Evolutionary conservation across 306 rosid genomes (phyloP), one percentile per base, ranked within the genome.

Genomic region (Prunus campanulata): DNA sequence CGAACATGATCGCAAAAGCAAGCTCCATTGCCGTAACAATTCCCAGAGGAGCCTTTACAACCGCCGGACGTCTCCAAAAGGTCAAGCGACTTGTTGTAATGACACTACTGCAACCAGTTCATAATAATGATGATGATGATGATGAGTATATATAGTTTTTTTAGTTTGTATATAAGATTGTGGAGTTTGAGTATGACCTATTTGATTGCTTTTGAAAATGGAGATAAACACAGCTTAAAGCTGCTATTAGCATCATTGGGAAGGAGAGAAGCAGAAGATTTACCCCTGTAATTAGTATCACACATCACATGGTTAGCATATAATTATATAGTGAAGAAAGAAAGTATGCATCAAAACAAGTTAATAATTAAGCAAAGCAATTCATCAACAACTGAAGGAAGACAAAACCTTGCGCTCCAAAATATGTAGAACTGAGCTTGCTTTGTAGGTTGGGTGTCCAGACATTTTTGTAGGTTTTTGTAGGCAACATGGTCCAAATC

Each of bases 191-290:
- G 5, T 32, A 35, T 18, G 66, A 48, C 25, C 70, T 80, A 66
- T 70, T 70, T 11, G 79, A 32, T 68, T 49, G 65, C 56, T 24
- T 82, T 61, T 79, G 79, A 55, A 88, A 65, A 84, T 90, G 90
- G 77, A 90, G 89, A 81, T 88, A 85, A 48, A 88, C 68, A 74
- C 92, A 81, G 71, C 91, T 27, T 80, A 86, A 46, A 62, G 79
- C 83, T 72, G 87, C 93, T 22, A 88, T 74, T 74, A 88, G 78
- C 86, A 88, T 85, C 62, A 88, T 51, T 50, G 96, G 93, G 77
- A 88, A 88, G 8, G 96, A 83, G 70, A 81, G 83, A 59, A 90
- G 87, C 59, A 90, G 80, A 48, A 90, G 88, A 68, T 90, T 82
- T 35, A 81, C 78, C 66, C 93, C 96, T 88, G 82, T 25, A 62